phyloP scores from a whole-genome alignment of 2,329 filamentous ascomycete species.

The Ilyonectria sp. region DNA sequence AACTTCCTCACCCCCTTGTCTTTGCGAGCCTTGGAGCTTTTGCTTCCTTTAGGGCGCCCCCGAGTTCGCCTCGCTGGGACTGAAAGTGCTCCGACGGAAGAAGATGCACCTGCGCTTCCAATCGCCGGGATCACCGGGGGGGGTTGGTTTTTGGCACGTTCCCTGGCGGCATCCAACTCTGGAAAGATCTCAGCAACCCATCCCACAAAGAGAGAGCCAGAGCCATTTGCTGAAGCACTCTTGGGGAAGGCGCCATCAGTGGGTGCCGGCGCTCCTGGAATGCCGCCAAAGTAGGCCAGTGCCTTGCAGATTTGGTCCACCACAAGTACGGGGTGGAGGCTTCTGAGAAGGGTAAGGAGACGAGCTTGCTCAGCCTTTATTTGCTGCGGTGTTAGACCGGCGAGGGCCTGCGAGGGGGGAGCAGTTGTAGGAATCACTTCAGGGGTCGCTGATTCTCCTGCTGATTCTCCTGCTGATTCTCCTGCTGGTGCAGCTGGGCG shows the following conservation, averaged over 20 bases:
- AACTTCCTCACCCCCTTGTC: conserved; percentile 68
- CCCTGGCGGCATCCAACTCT: conserved; percentile 44
- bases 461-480: conserved; percentile 10
- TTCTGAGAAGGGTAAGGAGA: conserved; percentile 70
- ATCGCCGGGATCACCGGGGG: conserved; percentile 7
- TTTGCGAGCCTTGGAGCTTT: conserved; percentile 56
- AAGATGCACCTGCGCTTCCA: conserved; percentile 17
- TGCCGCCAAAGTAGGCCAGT: conserved; percentile 74
- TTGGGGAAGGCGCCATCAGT: conserved; percentile 67
- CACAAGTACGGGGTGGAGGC: conserved; percentile 68
- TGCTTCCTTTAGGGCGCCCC: conserved; percentile 71
- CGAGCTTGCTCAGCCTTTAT: conserved; percentile 73
- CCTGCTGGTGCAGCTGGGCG: conserved; percentile 8
- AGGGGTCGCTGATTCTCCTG: conserved; percentile 9
- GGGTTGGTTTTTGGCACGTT: conserved; percentile 42
- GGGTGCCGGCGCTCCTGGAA: conserved; percentile 69
- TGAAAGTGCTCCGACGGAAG: conserved; percentile 25
- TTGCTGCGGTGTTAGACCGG: conserved; percentile 55
- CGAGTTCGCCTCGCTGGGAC: conserved; percentile 59
- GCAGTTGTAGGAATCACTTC: conserved; percentile 10
- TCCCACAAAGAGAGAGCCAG: conserved; percentile 71
- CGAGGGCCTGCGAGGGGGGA: conserved; percentile 36
- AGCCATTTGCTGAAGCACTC: conserved; percentile 70
- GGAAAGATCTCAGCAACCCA: conserved; percentile 78
- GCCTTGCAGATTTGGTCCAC: conserved; percentile 76